Evolutionary conservation across 202 grass and related monocot species (phyloP).

Genomic region (Eragrostis tef): DNA sequence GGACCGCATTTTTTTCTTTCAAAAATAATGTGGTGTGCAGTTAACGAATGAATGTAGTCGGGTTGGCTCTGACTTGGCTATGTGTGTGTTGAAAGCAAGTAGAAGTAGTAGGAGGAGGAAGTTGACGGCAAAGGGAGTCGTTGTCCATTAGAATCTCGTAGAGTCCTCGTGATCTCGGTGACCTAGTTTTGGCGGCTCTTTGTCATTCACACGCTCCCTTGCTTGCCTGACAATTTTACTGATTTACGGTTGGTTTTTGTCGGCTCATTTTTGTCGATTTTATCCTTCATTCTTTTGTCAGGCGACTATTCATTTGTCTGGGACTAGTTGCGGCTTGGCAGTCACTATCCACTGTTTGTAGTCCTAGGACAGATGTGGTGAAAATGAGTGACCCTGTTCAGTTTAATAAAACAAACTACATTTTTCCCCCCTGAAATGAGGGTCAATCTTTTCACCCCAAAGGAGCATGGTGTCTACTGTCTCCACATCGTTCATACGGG

Average conservation of each 20-base stretch:
- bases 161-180: not conserved
- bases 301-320: too few relatives aligned
- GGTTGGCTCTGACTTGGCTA: not conserved
- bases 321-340: too few relatives aligned
- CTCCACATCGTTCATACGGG: too few relatives aligned
- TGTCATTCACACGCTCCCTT: slow-evolving; percentile 21
- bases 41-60: not conserved
- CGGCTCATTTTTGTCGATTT: too few relatives aligned
- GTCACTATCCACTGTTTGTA: too few relatives aligned
- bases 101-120: not conserved
- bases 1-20: not conserved
- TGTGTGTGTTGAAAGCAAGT: slow-evolving; percentile 16
- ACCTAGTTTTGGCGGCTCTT: not conserved
- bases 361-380: too few relatives aligned
- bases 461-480: too few relatives aligned
- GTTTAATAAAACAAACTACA: too few relatives aligned
- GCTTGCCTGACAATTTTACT: not conserved
- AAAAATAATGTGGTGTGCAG: slow-evolving; percentile 4
- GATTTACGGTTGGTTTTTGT: not conserved
- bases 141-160: slow-evolving; percentile 28
- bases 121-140: slow-evolving; percentile 36
- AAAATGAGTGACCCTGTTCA: too few relatives aligned
- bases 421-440: too few relatives aligned
- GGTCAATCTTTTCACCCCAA: too few relatives aligned
- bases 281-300: too few relatives aligned